Evolutionary conservation across 345 rosid species (phyloP).

Genomic region (Citrus sp.): DNA sequence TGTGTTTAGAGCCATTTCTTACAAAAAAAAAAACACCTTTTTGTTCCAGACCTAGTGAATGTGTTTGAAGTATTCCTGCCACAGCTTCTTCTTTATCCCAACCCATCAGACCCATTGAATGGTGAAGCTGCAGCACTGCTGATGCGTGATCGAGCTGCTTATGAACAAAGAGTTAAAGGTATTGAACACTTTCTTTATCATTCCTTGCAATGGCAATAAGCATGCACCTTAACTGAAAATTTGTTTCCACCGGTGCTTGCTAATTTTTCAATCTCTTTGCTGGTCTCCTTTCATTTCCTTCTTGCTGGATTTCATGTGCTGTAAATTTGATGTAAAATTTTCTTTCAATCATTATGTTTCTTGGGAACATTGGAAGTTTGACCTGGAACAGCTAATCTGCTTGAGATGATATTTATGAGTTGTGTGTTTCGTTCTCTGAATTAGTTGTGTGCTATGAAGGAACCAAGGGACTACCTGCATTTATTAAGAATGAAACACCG

Average conservation of each 20-base stretch:
- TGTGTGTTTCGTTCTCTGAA: background rate
- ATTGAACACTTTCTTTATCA: background rate
- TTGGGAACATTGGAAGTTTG: too few relatives aligned
- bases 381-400: too few relatives aligned
- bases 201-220: background rate
- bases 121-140: slow-evolving; percentile 78
- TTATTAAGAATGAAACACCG: background rate
- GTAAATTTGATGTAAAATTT: too few relatives aligned
- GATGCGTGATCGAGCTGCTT: slow-evolving; percentile 56
- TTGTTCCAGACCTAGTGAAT: slow-evolving; percentile 59
- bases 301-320: background rate
- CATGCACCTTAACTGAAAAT: background rate
- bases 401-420: background rate
- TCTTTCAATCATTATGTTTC: background rate
- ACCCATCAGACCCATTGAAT: slow-evolving; percentile 71
- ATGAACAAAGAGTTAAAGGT: slow-evolving; percentile 44
- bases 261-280: too few relatives aligned
- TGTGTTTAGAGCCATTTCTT: slow-evolving; percentile 5
- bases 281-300: background rate
- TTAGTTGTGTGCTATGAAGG: background rate
- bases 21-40: slow-evolving; percentile 1
- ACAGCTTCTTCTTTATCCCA: slow-evolving; percentile 75
- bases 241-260: background rate
- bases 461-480: background rate
- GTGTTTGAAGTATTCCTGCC: slow-evolving; percentile 81